phyloP scores from a whole-genome alignment of 164 flowering plant species.

The Nelumbo lutea region DNA sequence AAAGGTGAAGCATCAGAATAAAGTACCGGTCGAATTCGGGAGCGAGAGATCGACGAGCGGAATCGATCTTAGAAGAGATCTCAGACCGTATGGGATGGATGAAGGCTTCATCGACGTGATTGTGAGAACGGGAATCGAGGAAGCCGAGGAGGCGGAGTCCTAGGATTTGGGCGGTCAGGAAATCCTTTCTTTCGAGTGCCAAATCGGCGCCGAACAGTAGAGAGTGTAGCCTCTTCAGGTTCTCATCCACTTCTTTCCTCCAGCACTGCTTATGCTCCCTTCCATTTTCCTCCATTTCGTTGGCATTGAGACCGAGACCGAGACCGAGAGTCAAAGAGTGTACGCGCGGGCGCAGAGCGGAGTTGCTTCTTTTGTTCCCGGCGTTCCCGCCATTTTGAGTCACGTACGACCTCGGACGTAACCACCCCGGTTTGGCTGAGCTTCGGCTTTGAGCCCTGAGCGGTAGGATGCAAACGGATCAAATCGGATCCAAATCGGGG shows the following conservation, averaged over 20 bases:
- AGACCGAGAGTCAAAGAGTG: background rate
- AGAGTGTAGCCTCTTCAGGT: slow-evolving; percentile 82
- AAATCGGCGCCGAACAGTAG: slow-evolving; percentile 69
- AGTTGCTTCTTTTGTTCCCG: background rate
- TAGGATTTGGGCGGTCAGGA: slow-evolving; percentile 58
- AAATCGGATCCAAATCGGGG: too few species aligned
- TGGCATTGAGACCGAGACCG: background rate
- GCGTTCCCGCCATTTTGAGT: slow-evolving; percentile 9
- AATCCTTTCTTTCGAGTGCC: slow-evolving; percentile 64
- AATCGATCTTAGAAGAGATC: slow-evolving; percentile 43
- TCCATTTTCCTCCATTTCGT: slow-evolving; percentile 9
- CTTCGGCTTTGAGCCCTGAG: too few species aligned
- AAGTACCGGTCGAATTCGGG: slow-evolving; percentile 76
- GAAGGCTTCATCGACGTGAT: slow-evolving; percentile 52
- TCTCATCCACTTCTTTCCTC: slow-evolving; percentile 68
- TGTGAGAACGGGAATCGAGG: slow-evolving; percentile 62
- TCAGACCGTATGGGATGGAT: slow-evolving; percentile 61
- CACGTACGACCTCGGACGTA: too few species aligned
- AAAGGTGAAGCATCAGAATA: background rate
- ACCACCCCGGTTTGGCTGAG: too few species aligned
- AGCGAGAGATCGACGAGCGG: slow-evolving; percentile 52
- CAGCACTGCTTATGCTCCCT: slow-evolving; percentile 29
- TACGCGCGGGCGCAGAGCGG: too few species aligned
- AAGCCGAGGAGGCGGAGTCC: slow-evolving; percentile 80
- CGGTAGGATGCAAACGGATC: too few species aligned